Base-by-base conservation (phyloP, 2,329 filamentous ascomycete species). In the Fusarium brevicatenulatum region DNA sequence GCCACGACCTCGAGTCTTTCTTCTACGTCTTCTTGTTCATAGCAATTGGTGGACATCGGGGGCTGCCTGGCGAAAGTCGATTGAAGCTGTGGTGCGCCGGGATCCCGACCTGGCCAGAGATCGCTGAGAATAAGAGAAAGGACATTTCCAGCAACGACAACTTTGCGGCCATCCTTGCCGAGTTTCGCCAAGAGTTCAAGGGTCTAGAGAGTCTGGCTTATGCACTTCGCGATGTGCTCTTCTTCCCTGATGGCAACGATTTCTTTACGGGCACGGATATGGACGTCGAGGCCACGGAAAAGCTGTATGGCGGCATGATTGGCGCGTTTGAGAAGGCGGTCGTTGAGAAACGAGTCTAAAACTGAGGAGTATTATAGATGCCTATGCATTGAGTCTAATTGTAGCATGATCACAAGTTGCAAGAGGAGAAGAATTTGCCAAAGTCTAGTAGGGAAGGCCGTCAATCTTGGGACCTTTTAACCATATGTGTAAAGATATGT, bases 1-100 rank as follows among this genome's bases (percentile, higher is more conserved):
- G 74, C 2, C 75, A 80, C 13, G 78, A 80, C 18, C 67, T 80
- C 0, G 78, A 80, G 52, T 76, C 78, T 1, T 79, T 80, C 36
- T 34, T 80, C 9, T 80, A 79, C 23, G 71, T 77, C 6, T 66
- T 79, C 2, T 7, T 79, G 7, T 75, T 68, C 67, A 59, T 56
- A 9, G 61, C 47, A 12, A 52, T 61, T 21, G 19, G 25, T 16
- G 44, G 42, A 3, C 25, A 62, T 15, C 21, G 18, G 7, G 19
- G 28, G 23, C 11, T 54, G n/a, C 21, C 66, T 18, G 2, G 37
- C 4, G 28, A 39, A 7, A 71, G 69, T 25, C 53, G 49, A n/a
- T 47, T 72, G 18, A 34, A 25, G 7, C 30, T 12, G 3, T 71
- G 63, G 68, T 4, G 18, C 9, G 18, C 21, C 2, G 53, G 46